Evolutionary conservation across 2,329 filamentous ascomycete species (phyloP), one percentile per base, ranked within the genome.

Genomic region (Ceratocystis cubensis): DNA sequence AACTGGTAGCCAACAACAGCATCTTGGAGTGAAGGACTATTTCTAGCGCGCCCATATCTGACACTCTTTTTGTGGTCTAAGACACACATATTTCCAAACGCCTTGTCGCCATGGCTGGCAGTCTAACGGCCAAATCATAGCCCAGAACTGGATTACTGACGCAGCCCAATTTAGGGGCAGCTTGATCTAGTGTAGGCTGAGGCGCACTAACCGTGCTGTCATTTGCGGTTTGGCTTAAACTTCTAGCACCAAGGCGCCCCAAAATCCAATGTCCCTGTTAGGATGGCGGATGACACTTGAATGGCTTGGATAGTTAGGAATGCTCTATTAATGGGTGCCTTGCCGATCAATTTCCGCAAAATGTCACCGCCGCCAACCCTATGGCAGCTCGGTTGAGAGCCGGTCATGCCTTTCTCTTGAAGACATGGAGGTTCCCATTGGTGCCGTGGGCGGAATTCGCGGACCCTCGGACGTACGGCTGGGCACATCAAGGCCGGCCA

Each of bases 171-270:
- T 76, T 25, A 85, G 85, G 70, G 82, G 82, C 4, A 80, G 78
- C 20, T 83, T 78, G 70, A 84, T 88, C 68, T 88, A 80, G 74
- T 75, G 80, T 33, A 87, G 89, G 72, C 76, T 90, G 0, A 88
- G 85, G 84, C 81, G 81, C 1, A 75, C 84, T 0, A 86, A 87
- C 6, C 80, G 87, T 1, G 78, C 79, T 1, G 80, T 80, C 1
- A 80, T 67, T 77, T 80, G 74, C 80, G 81, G 69, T 75, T n/a
- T 65, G 8, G 67, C 64, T 8, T 13, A 46, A 3, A 25, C 57
- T 4, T 53, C 56, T 17, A 65, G 65, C 25, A 63, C 61, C 45
- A 64, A 66, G 28, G 20, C 70, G 77, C 64, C 73, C 81, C 20
- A 17, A 75, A 81, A 1, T 76, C 80, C 53, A 81, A 81, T 3